phyloP scores from a whole-genome alignment of 192 early-diverging fungal species.

The Podila clonocystis region DNA sequence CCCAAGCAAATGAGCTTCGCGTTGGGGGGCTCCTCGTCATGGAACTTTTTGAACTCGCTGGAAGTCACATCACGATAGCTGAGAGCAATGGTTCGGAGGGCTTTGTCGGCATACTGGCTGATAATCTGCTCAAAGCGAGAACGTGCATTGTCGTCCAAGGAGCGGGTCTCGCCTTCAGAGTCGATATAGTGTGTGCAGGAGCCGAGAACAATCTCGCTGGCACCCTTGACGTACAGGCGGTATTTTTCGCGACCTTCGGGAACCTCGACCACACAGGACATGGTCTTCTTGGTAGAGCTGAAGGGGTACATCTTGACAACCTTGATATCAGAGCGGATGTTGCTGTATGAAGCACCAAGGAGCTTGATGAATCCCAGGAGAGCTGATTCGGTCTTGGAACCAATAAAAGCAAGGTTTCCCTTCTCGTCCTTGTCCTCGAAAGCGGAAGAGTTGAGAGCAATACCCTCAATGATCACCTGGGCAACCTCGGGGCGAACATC shows the following conservation, averaged over 20 bases:
- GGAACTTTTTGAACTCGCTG: conserved; percentile 57
- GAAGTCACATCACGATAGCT: conserved; percentile 68
- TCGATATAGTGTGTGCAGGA: conserved; percentile 71
- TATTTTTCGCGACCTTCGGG: conserved; percentile 48
- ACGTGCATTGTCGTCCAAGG: conserved; percentile 56
- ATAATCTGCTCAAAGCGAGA: conserved; percentile 62
- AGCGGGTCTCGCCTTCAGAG: conserved; percentile 55
- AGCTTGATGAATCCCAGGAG: conserved; percentile 72
- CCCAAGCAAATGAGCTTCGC: conserved; percentile 70
- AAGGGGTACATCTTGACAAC: conserved; percentile 87
- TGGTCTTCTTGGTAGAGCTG: conserved; percentile 89
- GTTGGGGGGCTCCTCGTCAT: conserved; percentile 65
- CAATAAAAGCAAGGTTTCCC: conserved; percentile 70
- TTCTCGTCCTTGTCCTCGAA: conserved; percentile 75
- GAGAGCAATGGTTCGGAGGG: conserved; percentile 81
- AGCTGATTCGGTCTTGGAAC: conserved; percentile 86
- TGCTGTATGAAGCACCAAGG: conserved; percentile 71
- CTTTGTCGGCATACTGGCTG: conserved; percentile 66
- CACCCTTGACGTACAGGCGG: conserved; percentile 80
- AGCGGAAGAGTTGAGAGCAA: conserved; percentile 81
- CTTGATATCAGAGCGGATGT: conserved; percentile 57
- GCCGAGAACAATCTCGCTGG: conserved; percentile 80
- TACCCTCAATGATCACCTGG: conserved; percentile 62
- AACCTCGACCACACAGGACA: conserved; percentile 76
- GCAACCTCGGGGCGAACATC: conserved; percentile 55